Conservation (phyloP, 768 basidiomycete genomes). For the Leccinum arenicola region DNA sequence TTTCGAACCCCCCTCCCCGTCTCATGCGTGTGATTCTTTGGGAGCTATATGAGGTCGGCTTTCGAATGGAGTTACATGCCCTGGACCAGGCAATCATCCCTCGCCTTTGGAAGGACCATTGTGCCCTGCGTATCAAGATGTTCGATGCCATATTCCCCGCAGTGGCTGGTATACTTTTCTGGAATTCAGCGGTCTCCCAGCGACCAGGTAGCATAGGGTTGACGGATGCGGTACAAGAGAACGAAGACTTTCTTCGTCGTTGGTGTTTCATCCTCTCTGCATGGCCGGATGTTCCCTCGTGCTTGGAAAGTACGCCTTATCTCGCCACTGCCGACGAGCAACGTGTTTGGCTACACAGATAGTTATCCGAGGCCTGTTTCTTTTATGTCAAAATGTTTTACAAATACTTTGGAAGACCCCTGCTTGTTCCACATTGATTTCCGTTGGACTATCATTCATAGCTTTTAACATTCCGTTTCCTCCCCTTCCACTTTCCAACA, state of each 20-base stretch:
- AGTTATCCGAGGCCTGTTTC: not conserved
- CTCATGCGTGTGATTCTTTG: not conserved
- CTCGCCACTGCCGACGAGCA: not conserved
- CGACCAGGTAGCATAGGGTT: not conserved
- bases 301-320: not conserved
- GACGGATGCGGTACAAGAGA: too few relatives aligned
- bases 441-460: not conserved
- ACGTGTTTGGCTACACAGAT: not conserved
- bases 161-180: not conserved
- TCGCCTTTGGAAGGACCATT: not conserved
- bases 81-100: not conserved
- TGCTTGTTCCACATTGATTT: not conserved
- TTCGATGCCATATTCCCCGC: not conserved
- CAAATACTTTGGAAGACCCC: not conserved
- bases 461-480: too few relatives aligned
- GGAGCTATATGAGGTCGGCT: not conserved
- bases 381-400: not conserved
- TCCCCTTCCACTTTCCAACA: too few relatives aligned
- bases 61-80: not conserved
- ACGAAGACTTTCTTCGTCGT: too few relatives aligned
- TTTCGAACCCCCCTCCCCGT: not conserved
- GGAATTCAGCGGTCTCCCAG: not conserved
- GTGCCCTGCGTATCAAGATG: not conserved
- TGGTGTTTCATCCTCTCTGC: not conserved
- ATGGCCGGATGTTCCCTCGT: not conserved